Evolutionary conservation across 345 rosid species (phyloP).

Genomic region (Ailanthus altissimus): DNA sequence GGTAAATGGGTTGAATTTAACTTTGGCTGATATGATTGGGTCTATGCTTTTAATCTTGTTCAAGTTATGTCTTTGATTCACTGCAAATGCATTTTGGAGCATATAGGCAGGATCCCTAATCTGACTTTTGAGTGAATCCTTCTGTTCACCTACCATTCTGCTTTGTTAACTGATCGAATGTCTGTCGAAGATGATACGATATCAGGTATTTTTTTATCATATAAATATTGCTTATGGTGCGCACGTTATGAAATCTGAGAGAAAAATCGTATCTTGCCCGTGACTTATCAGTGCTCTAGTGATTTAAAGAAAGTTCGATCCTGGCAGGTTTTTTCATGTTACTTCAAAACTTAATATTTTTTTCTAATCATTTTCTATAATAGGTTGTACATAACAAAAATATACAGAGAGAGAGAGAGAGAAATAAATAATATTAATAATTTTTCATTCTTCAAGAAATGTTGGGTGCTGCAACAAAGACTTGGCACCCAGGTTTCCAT

Average conservation of each 20-base stretch:
- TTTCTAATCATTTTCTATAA: neutral
- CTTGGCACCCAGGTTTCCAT: neutral
- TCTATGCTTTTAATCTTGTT: constrained; percentile 17
- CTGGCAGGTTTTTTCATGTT: neutral
- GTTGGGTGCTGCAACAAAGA: neutral
- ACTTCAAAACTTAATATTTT: neutral
- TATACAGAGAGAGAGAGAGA: neutral
- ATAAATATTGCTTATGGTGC: neutral
- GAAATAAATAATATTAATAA: neutral
- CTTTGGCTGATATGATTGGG: constrained; percentile 20
- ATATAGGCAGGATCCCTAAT: constrained; percentile 39
- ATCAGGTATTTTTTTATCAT: neutral
- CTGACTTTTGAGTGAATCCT: constrained; percentile 17
- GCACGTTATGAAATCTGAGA: neutral
- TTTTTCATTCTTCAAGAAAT: neutral
- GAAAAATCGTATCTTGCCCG: neutral
- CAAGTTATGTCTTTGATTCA: constrained; percentile 20
- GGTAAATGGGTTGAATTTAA: constrained; percentile 20
- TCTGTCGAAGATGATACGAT: constrained; percentile 1
- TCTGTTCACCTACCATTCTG: constrained; percentile 19
- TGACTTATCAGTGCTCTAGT: neutral
- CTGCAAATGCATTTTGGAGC: constrained; percentile 28
- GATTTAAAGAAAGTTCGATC: neutral
- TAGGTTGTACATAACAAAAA: neutral
- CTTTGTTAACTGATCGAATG: constrained; percentile 9